Percentiles rank a stretch among this genome's conserved stretches.
These are phyloP conservation scores for Oryza meyeriana DNA, from an alignment of 176 grass and related monocot species.

Conservation along the genomic window DNA sequence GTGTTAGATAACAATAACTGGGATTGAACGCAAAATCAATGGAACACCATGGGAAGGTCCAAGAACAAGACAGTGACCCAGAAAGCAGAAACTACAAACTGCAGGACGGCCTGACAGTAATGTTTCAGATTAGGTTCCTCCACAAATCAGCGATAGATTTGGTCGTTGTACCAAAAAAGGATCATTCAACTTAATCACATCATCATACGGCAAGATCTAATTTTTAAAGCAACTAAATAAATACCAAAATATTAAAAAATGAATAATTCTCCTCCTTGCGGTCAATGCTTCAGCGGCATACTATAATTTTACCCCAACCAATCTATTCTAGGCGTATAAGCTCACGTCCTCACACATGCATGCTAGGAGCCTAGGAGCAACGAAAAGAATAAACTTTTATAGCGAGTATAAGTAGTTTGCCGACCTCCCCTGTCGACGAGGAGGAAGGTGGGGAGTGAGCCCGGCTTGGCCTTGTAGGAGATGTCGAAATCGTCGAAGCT, in stretches of 20 bases:
- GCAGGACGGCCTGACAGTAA: not conserved
- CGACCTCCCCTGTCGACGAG: conserved; percentile 76
- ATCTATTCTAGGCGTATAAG: not conserved
- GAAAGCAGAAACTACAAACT: not conserved
- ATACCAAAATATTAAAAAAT: not conserved
- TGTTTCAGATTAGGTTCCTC: not conserved
- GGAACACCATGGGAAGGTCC: not conserved
- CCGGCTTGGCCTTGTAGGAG: conserved; percentile 62
- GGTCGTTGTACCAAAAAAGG: conserved; percentile 6
- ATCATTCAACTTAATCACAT: not conserved
- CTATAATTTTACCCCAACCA: not conserved
- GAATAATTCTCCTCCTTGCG: not conserved
- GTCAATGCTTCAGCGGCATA: not conserved
- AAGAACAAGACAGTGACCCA: not conserved
- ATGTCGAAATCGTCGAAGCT: conserved; percentile 61
- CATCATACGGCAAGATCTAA: not conserved
- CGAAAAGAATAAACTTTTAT: not conserved
- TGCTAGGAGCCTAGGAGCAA: not conserved
- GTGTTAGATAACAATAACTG: not conserved
- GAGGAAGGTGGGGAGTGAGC: conserved; percentile 63
- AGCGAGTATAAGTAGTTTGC: conserved; percentile 8
- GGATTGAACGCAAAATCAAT: not conserved
- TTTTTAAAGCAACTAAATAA: not conserved
- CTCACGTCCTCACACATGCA: not conserved
- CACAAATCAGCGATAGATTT: not conserved